These are phyloP conservation scores for Anaeramoeba flamelloides DNA, from an alignment of 78 protist species.

Conservation along the genomic window DNA sequence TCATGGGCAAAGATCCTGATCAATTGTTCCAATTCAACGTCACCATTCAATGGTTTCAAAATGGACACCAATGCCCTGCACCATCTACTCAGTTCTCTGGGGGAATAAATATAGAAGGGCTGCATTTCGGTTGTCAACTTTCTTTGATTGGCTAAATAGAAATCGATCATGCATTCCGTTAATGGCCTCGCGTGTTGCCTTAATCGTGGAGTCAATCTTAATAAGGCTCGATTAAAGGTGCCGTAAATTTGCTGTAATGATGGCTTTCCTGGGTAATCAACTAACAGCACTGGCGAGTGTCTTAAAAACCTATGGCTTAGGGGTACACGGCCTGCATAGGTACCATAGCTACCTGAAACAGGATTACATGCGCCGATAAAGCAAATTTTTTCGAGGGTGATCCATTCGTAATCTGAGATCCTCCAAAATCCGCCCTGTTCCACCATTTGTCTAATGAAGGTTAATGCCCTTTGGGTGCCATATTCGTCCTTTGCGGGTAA, in stretches of 20 bases:
- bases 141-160: constrained; percentile 54
- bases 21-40: constrained; percentile 17
- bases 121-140: constrained; percentile 72
- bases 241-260: constrained; percentile 84
- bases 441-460: constrained; percentile 51
- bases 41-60: neutral
- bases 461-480: constrained; percentile 65
- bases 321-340: constrained; percentile 87
- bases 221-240: constrained; percentile 72
- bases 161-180: constrained; percentile 80
- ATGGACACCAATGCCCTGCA: constrained; percentile 21
- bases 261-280: constrained; percentile 79
- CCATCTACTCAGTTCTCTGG: constrained; percentile 91
- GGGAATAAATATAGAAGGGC: constrained; percentile 85
- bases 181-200: constrained; percentile 41
- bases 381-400: constrained; percentile 63
- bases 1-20: constrained; percentile 39
- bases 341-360: too few species aligned
- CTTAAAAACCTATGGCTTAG: constrained; percentile 66
- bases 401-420: too few species aligned
- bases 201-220: constrained; percentile 43
- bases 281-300: constrained; percentile 74
- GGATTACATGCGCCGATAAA: constrained; percentile 92
- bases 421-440: constrained; percentile 89
- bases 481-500: constrained; percentile 57